phyloP scores from a whole-genome alignment of 768 basidiomycete species.

The Pleurotus ostreatus region DNA sequence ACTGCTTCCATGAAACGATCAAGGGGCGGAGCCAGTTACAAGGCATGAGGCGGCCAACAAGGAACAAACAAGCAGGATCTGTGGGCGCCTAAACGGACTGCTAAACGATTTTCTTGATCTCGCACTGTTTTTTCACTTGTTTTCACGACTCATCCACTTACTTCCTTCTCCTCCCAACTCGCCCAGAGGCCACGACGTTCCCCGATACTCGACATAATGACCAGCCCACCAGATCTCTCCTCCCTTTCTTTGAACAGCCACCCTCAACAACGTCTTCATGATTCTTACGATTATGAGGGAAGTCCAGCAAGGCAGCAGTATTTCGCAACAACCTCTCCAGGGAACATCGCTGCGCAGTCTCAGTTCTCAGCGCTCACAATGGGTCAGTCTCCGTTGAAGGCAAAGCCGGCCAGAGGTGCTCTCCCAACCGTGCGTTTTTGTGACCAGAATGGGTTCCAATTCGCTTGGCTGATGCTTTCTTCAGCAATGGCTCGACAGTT shows the following conservation, averaged over 20 bases:
- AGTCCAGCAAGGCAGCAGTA: slow-evolving; percentile 54
- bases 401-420: slow-evolving; percentile 63
- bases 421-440: slow-evolving; percentile 64
- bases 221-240: slow-evolving; percentile 77
- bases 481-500: slow-evolving; percentile 86
- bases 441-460: slow-evolving; percentile 13
- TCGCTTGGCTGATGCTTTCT: slow-evolving; percentile 16
- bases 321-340: slow-evolving; percentile 57
- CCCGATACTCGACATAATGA: slow-evolving; percentile 50
- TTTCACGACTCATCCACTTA: slow-evolving; percentile 21
- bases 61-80: slow-evolving; percentile 1
- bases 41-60: slow-evolving; percentile 6
- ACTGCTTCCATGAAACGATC: slow-evolving; percentile 7
- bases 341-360: slow-evolving; percentile 44
- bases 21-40: background rate
- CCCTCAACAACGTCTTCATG: slow-evolving; percentile 78
- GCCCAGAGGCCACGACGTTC: slow-evolving; percentile 13
- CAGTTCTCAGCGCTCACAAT: slow-evolving; percentile 55
- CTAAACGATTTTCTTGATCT: slow-evolving; percentile 8
- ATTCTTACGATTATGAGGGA: slow-evolving; percentile 81
- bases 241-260: slow-evolving; percentile 58
- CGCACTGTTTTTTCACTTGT: slow-evolving; percentile 7
- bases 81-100: background rate
- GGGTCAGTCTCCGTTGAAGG: slow-evolving; percentile 69
- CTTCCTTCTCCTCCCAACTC: slow-evolving; percentile 23